phyloP scores from a whole-genome alignment of 2,329 filamentous ascomycete species.

The Xylariaceae sp. region DNA sequence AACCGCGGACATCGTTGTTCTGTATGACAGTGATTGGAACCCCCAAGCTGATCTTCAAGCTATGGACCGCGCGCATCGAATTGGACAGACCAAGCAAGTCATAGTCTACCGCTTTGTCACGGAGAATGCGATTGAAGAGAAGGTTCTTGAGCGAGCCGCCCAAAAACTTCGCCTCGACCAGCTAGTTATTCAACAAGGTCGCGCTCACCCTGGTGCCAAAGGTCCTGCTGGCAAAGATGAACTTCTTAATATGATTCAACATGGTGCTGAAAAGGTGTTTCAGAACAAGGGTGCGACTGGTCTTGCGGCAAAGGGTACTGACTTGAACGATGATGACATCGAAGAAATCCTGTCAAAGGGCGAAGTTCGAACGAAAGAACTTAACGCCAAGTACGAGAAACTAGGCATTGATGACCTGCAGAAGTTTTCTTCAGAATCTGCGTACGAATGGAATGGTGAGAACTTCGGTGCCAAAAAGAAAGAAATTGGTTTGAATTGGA shows the following conservation, averaged over 20 bases:
- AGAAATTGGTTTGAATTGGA: conserved; percentile 93
- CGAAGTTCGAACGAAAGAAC: conserved; percentile 84
- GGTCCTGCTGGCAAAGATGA: conserved; percentile 95
- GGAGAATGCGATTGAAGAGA: conserved; percentile 97
- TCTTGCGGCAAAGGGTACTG: conserved; percentile 64
- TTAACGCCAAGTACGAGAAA: conserved; percentile 95
- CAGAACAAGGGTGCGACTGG: conserved; percentile 72
- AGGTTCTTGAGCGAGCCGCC: conserved; percentile 93
- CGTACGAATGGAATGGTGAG: conserved; percentile 99
- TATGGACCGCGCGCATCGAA: conserved; percentile 98
- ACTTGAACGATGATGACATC: conserved; percentile 86
- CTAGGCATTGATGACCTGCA: conserved; percentile 96
- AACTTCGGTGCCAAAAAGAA: conserved; percentile 93
- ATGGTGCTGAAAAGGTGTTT: conserved; percentile 96
- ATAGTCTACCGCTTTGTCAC: conserved; percentile 96
- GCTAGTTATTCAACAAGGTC: conserved; percentile 96
- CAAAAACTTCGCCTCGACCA: conserved; percentile 97
- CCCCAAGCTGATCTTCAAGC: conserved; percentile 97
- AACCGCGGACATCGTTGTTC: conserved; percentile 90
- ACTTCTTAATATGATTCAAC: conserved; percentile 96
- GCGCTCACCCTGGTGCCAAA: conserved; percentile 88
- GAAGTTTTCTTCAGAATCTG: conserved; percentile 96
- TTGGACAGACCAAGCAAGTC: conserved; percentile 98
- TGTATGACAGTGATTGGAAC: conserved; percentile 99
- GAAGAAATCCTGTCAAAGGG: conserved; percentile 86